Evolutionary conservation across 768 basidiomycete genomes (phyloP).

Genomic region (Pleurotus citrinopileatus): DNA sequence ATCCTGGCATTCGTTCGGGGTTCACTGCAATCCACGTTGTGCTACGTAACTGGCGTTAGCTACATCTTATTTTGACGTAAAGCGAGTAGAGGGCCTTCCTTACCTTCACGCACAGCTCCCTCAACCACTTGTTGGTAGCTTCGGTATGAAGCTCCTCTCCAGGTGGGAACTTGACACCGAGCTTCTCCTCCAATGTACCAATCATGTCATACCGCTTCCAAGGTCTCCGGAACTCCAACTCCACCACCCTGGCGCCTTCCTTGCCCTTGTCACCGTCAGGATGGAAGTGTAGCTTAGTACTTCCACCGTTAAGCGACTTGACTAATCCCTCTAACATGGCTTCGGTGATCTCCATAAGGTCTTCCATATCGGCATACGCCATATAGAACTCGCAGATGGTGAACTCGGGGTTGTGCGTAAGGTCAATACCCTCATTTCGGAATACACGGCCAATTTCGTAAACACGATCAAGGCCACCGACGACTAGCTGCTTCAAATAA

Average conservation of each 20-base stretch:
- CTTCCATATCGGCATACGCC: conserved; percentile 99
- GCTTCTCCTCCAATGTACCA: conserved; percentile 90
- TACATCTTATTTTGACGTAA: background rate
- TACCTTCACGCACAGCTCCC: conserved; percentile 83
- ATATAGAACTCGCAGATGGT: conserved; percentile 99
- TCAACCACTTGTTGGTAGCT: conserved; percentile 86
- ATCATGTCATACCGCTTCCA: conserved; percentile 99
- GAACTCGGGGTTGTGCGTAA: conserved; percentile 99
- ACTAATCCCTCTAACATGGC: conserved; percentile 87
- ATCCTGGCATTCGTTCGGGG: conserved; percentile 93
- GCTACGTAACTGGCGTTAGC: conserved; percentile 51
- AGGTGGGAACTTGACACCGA: conserved; percentile 88
- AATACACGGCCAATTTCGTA: conserved; percentile 99
- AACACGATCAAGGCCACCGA: conserved; percentile 95
- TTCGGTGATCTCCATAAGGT: conserved; percentile 97
- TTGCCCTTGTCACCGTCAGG: conserved; percentile 90
- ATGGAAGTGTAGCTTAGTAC: conserved; percentile 79
- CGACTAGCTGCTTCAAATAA: conserved; percentile 96
- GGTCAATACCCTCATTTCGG: conserved; percentile 97
- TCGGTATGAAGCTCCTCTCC: conserved; percentile 86
- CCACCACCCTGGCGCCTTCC: conserved; percentile 56
- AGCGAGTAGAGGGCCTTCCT: too few relatives aligned
- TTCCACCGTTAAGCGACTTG: conserved; percentile 77
- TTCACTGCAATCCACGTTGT: conserved; percentile 95
- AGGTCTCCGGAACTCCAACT: conserved; percentile 86